These are phyloP conservation scores for Sporormia fimetaria DNA, from an alignment of 495 filamentous ascomycete genomes.

Conservation along the genomic window DNA sequence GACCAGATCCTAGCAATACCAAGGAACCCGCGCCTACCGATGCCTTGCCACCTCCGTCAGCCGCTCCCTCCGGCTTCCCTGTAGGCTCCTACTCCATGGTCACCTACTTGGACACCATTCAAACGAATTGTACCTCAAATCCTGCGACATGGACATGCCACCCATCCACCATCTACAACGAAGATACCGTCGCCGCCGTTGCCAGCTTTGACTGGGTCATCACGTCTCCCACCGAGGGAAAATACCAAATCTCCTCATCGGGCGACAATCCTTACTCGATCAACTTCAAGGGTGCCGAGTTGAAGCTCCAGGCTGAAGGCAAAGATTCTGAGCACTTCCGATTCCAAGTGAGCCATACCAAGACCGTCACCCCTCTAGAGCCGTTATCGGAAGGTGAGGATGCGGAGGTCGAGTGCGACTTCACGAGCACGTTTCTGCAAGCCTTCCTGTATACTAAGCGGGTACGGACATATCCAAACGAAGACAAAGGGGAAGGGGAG, in stretches of 20 bases:
- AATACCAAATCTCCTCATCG: slow-evolving; percentile 38
- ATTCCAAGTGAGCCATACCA: slow-evolving; percentile 38
- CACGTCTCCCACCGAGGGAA: slow-evolving; percentile 12
- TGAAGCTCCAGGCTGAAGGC: slow-evolving; percentile 32
- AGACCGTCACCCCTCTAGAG: slow-evolving; percentile 35
- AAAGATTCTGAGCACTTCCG: slow-evolving; percentile 37
- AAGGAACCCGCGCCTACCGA: slow-evolving; percentile 4
- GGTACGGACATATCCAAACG: slow-evolving; percentile 33
- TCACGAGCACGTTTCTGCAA: slow-evolving; percentile 39
- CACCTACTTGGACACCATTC: slow-evolving; percentile 41
- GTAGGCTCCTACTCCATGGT: slow-evolving; percentile 44
- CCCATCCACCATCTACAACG: slow-evolving; percentile 39
- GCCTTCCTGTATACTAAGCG: slow-evolving; percentile 44
- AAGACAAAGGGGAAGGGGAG: slow-evolving; percentile 8
- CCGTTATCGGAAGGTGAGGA: slow-evolving; percentile 29
- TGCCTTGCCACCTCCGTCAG: slow-evolving; percentile 7
- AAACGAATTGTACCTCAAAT: slow-evolving; percentile 41
- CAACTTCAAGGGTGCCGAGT: slow-evolving; percentile 33
- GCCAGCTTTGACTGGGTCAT: slow-evolving; percentile 51
- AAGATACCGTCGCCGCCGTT: slow-evolving; percentile 24
- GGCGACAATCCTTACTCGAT: slow-evolving; percentile 41
- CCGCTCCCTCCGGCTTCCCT: slow-evolving; percentile 36
- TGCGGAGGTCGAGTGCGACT: slow-evolving; percentile 37
- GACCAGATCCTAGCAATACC: slow-evolving; percentile 1
- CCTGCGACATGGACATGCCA: slow-evolving; percentile 45